Conservation (phyloP, 1,284 basidiomycete genomes). For the Porodaedalea pini region DNA sequence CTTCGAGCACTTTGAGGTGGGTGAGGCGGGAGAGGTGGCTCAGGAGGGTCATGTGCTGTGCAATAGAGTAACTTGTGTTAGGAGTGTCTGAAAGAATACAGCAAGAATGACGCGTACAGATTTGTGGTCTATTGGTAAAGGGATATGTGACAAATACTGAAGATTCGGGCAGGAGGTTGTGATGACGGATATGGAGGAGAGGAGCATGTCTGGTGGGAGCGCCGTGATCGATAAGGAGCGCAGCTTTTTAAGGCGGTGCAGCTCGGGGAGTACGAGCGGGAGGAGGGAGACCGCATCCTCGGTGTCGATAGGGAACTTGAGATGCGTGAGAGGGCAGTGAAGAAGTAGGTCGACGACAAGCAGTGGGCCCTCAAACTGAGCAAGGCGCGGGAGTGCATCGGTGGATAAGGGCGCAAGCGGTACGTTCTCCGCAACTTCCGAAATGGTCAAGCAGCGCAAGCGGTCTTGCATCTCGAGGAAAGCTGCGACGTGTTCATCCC, state of each 20-base stretch:
- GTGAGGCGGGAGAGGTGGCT: constrained; percentile 9
- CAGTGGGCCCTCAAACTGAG: constrained; percentile 17
- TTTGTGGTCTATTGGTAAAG: constrained; percentile 11
- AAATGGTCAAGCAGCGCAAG: constrained; percentile 1
- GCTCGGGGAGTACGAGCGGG: constrained; percentile 13
- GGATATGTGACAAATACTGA: constrained; percentile 14
- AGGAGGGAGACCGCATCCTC: constrained; percentile 17
- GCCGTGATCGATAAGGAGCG: constrained; percentile 6
- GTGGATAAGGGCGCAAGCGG: not conserved
- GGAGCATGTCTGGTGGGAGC: constrained; percentile 7
- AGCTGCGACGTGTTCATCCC: constrained; percentile 11
- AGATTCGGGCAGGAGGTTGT: constrained; percentile 15
- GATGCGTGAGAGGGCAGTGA: constrained; percentile 16
- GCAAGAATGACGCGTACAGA: not conserved
- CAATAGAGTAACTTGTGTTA: not conserved
- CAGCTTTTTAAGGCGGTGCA: constrained; percentile 12
- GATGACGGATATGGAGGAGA: constrained; percentile 3
- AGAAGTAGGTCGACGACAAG: constrained; percentile 13
- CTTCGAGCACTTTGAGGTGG: constrained; percentile 7
- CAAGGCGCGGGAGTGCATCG: constrained; percentile 9
- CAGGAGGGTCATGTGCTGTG: constrained; percentile 11
- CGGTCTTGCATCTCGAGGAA: constrained; percentile 16
- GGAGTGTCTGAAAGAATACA: not conserved
- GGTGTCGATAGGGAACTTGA: constrained; percentile 14
- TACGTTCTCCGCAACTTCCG: constrained; percentile 11